Base-by-base conservation (phyloP, 2,329 filamentous ascomycete genomes). In the Hypomyces rosellus region DNA sequence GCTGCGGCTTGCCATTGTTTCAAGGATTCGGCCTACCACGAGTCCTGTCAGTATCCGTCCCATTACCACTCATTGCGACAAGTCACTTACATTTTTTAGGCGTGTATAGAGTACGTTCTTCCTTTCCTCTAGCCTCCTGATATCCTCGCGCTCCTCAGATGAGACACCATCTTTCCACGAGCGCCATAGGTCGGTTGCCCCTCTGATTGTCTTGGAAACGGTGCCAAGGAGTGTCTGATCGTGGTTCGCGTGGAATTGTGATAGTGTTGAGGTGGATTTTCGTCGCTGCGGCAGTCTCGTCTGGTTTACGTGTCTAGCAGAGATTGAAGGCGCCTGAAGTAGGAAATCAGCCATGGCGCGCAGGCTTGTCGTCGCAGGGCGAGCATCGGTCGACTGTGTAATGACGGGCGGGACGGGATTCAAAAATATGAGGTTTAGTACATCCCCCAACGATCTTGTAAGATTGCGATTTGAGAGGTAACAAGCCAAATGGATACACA, bases 1-100 rank as follows among this genome's bases (percentile, higher is more conserved):
- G 91, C 91, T 9, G 88, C 86, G 14, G 73, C 72, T 57, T 84
- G 79, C 89, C 91, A 96, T 63, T 90, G 82, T 45, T 77, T 71
- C 58, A 84, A 78, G 1, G 80, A 80, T 52, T 81, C 77, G 54
- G 89, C 87, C 83, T 89, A 22, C 5, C 6, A 46, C 5, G n/a
- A 20, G 13, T 33, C 25, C 44, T 16, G 33, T 15, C 18, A 40
- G n/a, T 16, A 43, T 34, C 7, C 3, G 15, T 22, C 12, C n/a
- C 5, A 33, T 7, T 22, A 34, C 42, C 36, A 25, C 12, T n/a
- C 46, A 5, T 20, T 30, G 25, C 25, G 25, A 30, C 25, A 4
- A 11, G 20, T 5, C 25, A 72, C 79, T 64, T 67, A 85, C 85
- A 69, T 82, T 80, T 56, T 81, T 80, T 75, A 91, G 77, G 55